These are phyloP conservation scores for Apiospora malaysiana DNA, from an alignment of 2,329 filamentous ascomycete species.

Conservation along the genomic window DNA sequence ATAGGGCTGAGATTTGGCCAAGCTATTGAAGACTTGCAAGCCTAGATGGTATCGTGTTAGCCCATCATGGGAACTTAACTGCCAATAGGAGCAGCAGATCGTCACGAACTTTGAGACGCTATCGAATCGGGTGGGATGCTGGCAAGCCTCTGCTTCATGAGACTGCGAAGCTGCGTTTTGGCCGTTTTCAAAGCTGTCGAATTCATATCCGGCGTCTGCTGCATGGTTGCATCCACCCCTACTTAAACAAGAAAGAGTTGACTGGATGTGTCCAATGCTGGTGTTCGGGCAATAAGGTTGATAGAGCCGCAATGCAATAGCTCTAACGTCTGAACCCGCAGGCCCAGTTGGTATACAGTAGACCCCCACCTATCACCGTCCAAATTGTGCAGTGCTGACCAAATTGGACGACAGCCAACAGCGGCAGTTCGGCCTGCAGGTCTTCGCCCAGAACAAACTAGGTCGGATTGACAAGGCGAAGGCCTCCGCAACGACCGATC, in stretches of 20 bases:
- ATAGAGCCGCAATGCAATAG: background rate
- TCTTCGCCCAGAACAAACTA: conserved; percentile 5
- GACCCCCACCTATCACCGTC: background rate
- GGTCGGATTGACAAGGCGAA: background rate
- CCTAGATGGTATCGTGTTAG: conserved; percentile 53
- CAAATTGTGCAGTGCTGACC: background rate
- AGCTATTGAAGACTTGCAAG: conserved; percentile 64
- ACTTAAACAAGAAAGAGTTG: background rate
- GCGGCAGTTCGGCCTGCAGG: conserved; percentile 5
- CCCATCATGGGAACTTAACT: background rate
- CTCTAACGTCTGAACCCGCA: background rate
- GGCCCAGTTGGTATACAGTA: conserved; percentile 12
- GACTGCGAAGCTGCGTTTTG: conserved; percentile 76
- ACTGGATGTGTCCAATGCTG: background rate
- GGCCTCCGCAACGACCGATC: background rate
- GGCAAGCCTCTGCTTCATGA: conserved; percentile 72
- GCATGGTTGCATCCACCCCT: background rate
- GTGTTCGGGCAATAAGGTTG: background rate
- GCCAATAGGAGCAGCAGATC: conserved; percentile 15
- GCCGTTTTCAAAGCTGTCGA: conserved; percentile 60
- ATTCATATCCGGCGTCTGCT: conserved; percentile 35
- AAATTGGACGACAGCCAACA: conserved; percentile 5
- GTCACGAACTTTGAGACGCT: conserved; percentile 69
- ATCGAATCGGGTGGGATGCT: conserved; percentile 67
- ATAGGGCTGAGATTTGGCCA: conserved; percentile 76